Evolutionary conservation across 768 basidiomycete species (phyloP), one percentile per base, ranked within the genome.

Genomic region (Polyporus arcularius): DNA sequence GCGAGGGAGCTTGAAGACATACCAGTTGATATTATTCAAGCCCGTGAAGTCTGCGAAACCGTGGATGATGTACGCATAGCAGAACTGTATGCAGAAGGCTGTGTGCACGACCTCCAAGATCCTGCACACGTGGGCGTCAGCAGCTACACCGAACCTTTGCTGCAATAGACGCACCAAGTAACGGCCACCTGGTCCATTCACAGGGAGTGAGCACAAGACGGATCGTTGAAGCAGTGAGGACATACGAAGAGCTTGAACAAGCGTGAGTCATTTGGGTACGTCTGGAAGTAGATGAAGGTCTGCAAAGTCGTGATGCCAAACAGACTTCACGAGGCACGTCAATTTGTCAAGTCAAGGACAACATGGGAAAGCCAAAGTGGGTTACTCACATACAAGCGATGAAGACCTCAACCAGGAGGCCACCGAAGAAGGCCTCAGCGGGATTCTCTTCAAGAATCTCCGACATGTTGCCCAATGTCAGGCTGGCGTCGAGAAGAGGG

Each of bases 251-350:
- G 31, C 26, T 63, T 63, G 40, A 63, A 39, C 14, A 55, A 10
- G 11, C 28, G 11, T n/a, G 16, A 16, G 40, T 63, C 62, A 15
- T n/a, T 30, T 8, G 42, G 16, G 54, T 55, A 63, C 47, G 38
- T 55, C 15, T 63, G 57, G 32, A 55, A 63, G 50, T 59, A 63
- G 10, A 58, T 55, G 53, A 59, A 58, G 10, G 57, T 59, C 49
- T 63, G 62, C 4, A 63, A 42, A 16, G 57, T 53, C 35, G 62
- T 63, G 26, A 63, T 59, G 6, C 62, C 62, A 10, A 59, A 63
- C 16, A 63, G 39, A 3, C 62, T 63, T 26, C 46, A n/a, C 35
- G 35, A 35, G 35, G 35, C 35, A 48, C 45, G 21, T 56, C 55
- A 56, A 45, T 5, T 31, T 5, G 5, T 26, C 12, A 46, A 26